phyloP scores from a whole-genome alignment of 495 filamentous ascomycete genomes.

The Aspergillus nidulans region DNA sequence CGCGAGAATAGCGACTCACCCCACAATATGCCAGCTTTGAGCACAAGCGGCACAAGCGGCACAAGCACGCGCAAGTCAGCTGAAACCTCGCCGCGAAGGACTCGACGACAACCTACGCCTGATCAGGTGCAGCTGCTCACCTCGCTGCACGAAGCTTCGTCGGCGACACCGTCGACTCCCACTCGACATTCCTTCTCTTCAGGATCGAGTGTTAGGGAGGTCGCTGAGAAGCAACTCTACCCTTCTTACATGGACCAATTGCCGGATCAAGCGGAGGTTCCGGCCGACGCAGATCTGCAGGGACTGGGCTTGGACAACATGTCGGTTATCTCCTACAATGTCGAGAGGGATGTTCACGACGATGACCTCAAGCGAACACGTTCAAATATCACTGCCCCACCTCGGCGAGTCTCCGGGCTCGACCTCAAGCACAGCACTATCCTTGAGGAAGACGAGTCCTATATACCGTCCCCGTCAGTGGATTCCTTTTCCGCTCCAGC shows the following conservation, averaged over 20 bases:
- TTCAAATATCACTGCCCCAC: constrained; percentile 35
- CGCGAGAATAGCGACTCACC: constrained; percentile 13
- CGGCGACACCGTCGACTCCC: constrained; percentile 13
- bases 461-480: background rate
- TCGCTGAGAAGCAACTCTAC: constrained; percentile 27
- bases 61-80: constrained; percentile 14
- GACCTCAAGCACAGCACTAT: constrained; percentile 29
- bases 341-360: constrained; percentile 43
- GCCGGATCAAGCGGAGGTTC: background rate
- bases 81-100: constrained; percentile 15
- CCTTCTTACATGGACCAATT: constrained; percentile 8
- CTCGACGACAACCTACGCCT: constrained; percentile 38
- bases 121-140: constrained; percentile 38
- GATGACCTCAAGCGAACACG: constrained; percentile 37
- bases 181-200: constrained; percentile 33
- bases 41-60: too few relatives aligned
- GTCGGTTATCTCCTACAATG: constrained; percentile 33
- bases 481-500: constrained; percentile 11
- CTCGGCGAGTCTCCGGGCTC: constrained; percentile 39
- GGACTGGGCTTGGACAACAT: constrained; percentile 14
- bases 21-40: background rate
- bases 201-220: constrained; percentile 22
- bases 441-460: constrained; percentile 28
- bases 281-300: background rate
- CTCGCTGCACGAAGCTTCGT: constrained; percentile 26